A percentile compares a stretch with the other conserved stretches of the same genome.
Conservation (phyloP, 2,329 filamentous ascomycete species). For the Botrytis sinoallii region DNA sequence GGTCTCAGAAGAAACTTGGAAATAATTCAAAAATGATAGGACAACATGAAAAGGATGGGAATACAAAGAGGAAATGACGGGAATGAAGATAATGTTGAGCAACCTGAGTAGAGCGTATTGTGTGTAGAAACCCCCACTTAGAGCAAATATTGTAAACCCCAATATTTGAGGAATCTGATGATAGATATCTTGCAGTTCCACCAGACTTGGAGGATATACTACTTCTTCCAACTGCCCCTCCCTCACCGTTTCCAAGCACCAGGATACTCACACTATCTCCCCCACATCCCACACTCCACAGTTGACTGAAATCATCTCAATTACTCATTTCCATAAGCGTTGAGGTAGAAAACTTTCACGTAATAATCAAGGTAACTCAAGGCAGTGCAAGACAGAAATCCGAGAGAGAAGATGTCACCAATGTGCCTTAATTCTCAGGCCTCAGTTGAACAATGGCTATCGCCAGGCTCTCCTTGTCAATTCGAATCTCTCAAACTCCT, state of each 20-base stretch:
- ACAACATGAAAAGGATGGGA: slow-evolving; percentile 1
- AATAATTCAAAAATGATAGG: neutral
- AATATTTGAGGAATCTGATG: neutral
- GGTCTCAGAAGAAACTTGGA: neutral
- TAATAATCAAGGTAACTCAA: neutral
- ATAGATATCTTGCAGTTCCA: neutral
- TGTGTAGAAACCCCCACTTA: neutral
- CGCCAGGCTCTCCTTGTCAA: neutral
- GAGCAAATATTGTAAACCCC: neutral
- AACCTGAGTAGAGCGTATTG: neutral
- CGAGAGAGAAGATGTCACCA: neutral
- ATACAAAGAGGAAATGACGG: slow-evolving; percentile 9
- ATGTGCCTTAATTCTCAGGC: neutral
- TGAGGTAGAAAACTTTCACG: neutral
- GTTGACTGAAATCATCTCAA: neutral
- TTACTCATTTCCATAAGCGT: neutral
- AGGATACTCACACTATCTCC: neutral
- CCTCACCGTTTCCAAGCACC: neutral
- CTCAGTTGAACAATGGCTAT: neutral
- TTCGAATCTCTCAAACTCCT: neutral
- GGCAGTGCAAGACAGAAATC: neutral
- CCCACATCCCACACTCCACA: neutral
- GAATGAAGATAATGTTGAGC: slow-evolving; percentile 18
- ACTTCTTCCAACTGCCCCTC: neutral
- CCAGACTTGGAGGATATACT: neutral